These are phyloP conservation scores for Solanum hybrid DNA, from an alignment of 305 asterid genomes.

Conservation along the genomic window DNA sequence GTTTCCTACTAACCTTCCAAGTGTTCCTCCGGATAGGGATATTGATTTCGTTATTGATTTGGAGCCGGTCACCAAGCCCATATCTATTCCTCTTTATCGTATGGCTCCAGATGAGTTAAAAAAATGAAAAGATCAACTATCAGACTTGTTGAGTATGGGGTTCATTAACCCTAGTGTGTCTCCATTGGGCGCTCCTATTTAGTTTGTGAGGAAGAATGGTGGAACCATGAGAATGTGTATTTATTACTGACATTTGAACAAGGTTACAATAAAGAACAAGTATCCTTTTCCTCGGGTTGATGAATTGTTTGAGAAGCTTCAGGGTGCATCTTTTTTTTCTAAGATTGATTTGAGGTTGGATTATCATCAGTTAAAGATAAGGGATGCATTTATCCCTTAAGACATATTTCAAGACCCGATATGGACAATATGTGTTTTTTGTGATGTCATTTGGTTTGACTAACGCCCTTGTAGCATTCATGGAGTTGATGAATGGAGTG, in stretches of 20 bases:
- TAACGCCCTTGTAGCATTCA: too few species aligned
- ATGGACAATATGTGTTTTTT: neutral
- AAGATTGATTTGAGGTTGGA: neutral
- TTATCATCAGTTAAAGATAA: neutral
- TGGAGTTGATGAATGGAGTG: neutral
- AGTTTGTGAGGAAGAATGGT: neutral
- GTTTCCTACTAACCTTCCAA: too few species aligned
- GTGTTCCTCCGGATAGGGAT: too few species aligned
- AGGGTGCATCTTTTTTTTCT: neutral
- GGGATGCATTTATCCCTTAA: neutral
- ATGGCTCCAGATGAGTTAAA: neutral
- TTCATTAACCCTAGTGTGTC: neutral
- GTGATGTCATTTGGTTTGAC: neutral
- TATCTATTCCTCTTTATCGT: neutral
- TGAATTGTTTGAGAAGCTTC: neutral
- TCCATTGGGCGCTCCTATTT: too few species aligned
- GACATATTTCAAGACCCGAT: neutral
- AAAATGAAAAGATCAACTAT: neutral
- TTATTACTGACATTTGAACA: neutral
- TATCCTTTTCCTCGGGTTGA: neutral
- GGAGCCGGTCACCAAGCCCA: too few species aligned
- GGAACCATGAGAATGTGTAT: neutral
- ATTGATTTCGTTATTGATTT: too few species aligned
- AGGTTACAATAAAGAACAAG: neutral
- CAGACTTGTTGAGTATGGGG: neutral